A percentile compares a stretch with the other conserved stretches of the same genome.
Conservation (phyloP, 352 stramenopile species). For the Thalassiosira hispida region DNA sequence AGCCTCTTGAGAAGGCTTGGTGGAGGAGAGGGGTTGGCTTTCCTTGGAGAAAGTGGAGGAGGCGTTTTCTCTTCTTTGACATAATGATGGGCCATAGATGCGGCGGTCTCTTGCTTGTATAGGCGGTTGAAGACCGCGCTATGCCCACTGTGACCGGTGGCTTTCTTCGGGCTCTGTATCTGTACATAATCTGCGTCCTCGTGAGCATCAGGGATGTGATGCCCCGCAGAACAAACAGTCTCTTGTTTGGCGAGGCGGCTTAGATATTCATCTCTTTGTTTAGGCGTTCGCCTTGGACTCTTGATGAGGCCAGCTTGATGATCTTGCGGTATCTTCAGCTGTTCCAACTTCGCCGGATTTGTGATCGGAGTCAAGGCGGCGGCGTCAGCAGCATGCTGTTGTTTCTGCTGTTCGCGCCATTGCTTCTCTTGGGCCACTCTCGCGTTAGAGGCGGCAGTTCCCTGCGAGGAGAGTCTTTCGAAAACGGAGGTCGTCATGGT, state of each 20-base stretch:
- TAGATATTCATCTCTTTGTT: constrained; percentile 19
- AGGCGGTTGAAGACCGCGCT: constrained; percentile 21
- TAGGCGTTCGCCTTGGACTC: constrained; percentile 7
- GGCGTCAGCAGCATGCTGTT: neutral
- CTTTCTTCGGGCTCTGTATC: constrained; percentile 2
- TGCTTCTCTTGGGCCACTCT: constrained; percentile 19
- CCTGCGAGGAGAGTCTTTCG: constrained; percentile 19
- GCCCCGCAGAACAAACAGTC: constrained; percentile 28
- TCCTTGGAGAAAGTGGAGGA: neutral
- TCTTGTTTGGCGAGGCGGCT: constrained; percentile 24
- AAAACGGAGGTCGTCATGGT: constrained; percentile 23
- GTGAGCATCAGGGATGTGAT: constrained; percentile 10
- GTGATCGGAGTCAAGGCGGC: neutral
- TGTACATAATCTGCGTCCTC: neutral
- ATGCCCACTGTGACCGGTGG: neutral
- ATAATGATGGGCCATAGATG: constrained; percentile 28
- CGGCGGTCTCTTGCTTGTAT: constrained; percentile 29
- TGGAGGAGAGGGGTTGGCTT: neutral
- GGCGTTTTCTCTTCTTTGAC: constrained; percentile 1
- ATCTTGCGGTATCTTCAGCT: constrained; percentile 19
- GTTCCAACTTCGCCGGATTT: constrained; percentile 15
- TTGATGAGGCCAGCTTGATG: neutral
- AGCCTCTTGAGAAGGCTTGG: constrained; percentile 3
- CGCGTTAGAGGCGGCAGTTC: constrained; percentile 25
- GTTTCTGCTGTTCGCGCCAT: constrained; percentile 10